Evolutionary conservation across 2,329 filamentous ascomycete species (phyloP), one percentile per base, ranked within the genome.

Genomic region (Chalaropsis thielavioides): DNA sequence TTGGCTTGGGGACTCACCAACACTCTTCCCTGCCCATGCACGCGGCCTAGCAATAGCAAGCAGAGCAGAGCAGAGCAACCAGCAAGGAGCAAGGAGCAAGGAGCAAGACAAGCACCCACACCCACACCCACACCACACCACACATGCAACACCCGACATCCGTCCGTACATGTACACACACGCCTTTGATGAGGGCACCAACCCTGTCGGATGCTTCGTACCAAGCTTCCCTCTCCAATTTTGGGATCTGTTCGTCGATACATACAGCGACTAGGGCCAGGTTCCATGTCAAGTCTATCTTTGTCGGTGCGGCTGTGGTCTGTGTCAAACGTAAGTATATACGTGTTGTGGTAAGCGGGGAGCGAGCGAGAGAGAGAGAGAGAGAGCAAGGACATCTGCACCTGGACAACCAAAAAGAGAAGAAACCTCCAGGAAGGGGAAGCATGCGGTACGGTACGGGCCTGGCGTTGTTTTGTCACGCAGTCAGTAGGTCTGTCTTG

Each of bases 281-380:
- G 54, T 58, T 58, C 54, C 27, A 58, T 58, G 54, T 58, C 54
- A 58, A 58, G 54, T 58, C 54, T 58, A 58, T 58, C 54, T 58
- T 58, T 58, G 54, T 58, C 54, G 54, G 54, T 58, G 54, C 54
- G 54, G 27, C 54, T 58, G 54, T 58, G 54, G 54, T 38, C 54
- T 58, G 54, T 58, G 54, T 27, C 31, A 38, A 27, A 35, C 31
- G 31, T 6, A 6, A 31, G 31, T 6, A 31, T 31, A 6, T 31
- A n/a, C n/a, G 31, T 31, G 31, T 2, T 31, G 31, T 46, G 17
- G 43, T 46, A 44, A n/a, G 13, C 13, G n/a, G 41, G n/a, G 44
- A 22, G 44, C n/a, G 44, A 19, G 44, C 8, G 44, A 46, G n/a
- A 46, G 43, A 46, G 43, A 19, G 17, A 46, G 17, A 46, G 43